Base-by-base conservation (phyloP, 345 rosid species). In the Pugionium dolabratum region DNA sequence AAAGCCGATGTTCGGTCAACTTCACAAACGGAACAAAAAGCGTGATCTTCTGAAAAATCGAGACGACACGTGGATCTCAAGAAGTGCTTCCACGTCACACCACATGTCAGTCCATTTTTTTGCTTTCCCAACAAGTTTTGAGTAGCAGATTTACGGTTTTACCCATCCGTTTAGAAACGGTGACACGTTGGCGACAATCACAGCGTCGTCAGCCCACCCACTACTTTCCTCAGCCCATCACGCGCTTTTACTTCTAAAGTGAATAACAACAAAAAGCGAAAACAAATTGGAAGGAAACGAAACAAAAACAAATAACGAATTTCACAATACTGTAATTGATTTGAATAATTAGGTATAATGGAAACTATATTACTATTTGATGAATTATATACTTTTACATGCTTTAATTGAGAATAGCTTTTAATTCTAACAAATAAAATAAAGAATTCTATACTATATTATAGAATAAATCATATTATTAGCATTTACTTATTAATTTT, bases 221-320 rank as follows among this genome's bases (percentile, higher is more conserved):
- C 71, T 65, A 1, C 5, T 55, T 63, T 36, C 42, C 43, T 5
- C 8, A 32, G 4, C 63, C 48, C 18, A 41, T 72, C 59, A 72
- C 71, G 67, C 76, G 71, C 55, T 65, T 72, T 73, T 36, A 36
- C 67, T 31, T 52, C 40, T 51, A 66, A 66, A 66, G 62, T 52
- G 54, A 59, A 40, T 66, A 66, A 59, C 31, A 52, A 59, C 72
- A 51, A 65, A 66, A 64, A 44, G 48, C 32, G 30, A 58, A 18
- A 18, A 18, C 18, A 18, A 18, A 18, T 18, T 18, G 18, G 18
- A 18, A 18, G 18, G 18, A 18, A 18, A 18, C 18, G 18, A 18
- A 18, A 18, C 18, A 18, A 18, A 18, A 18, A 18, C 18, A 18
- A 18, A 18, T 18, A 18, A 18, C 18, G 18, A 18, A 18, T 18